Base-by-base conservation (phyloP, 2,329 filamentous ascomycete species). In the Metarhizium brunneum region DNA sequence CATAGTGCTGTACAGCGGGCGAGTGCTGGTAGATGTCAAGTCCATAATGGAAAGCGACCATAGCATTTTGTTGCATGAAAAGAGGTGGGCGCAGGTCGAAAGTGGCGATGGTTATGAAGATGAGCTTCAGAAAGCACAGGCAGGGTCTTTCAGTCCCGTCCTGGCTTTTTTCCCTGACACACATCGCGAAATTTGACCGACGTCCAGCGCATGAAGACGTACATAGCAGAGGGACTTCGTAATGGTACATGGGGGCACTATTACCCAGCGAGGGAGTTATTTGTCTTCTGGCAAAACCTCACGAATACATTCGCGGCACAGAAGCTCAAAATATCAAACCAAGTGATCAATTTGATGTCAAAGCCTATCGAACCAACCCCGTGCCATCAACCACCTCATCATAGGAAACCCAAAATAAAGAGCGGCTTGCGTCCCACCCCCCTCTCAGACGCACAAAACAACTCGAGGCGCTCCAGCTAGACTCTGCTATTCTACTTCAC, bases 131-230 rank as follows among this genome's bases (percentile, higher is more conserved):
- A 50, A 55, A 6, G 56, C 52, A 29, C 56, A 60, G 4, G 55
- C 52, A 6, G 40, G 60, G 36, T 63, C 61, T 3, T 45, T 68
- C 1, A 69, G 67, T 50, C 68, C 68, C 1, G 67, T 70, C 25
- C 48, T 70, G 35, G 68, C 68, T 11, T 69, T 69, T 53, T 68
- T 69, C 25, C 65, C 66, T 6, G 54, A 56, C 2, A 11, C 38
- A 20, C 25, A 49, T 36, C 61, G 59, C 0, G 49, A 47, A 40
- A n/a, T 5, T 13, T 49, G 13, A 6, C 16, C 4, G 14, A 35
- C 32, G 10, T 35, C 32, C 3, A 25, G 4, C 25, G 25, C 25
- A 35, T 35, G 32, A 35, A 35, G 32, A 35, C 7, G 32, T 35
- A 35, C 7, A 35, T 35, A 11, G 2, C 32, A 35, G 3, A 25